These are phyloP conservation scores for Coemansia sp. DNA, from an alignment of 192 early-diverging fungal species.

Conservation along the genomic window DNA sequence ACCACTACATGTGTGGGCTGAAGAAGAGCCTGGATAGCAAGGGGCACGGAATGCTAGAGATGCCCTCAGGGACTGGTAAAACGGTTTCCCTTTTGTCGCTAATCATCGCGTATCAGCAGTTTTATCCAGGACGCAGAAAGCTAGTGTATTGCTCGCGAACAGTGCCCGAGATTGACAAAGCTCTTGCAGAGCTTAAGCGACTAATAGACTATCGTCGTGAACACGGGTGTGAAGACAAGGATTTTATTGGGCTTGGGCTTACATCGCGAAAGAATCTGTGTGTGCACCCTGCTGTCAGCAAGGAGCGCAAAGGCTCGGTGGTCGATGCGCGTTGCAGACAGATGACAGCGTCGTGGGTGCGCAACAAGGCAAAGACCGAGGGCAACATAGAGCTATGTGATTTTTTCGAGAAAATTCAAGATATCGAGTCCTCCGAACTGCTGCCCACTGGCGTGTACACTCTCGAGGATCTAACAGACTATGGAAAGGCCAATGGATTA, in stretches of 20 bases:
- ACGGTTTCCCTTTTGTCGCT: slow-evolving; percentile 93
- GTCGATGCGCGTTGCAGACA: slow-evolving; percentile 91
- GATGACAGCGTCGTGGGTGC: slow-evolving; percentile 92
- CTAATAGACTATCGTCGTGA: slow-evolving; percentile 80
- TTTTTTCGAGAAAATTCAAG: slow-evolving; percentile 82
- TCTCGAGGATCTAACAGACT: slow-evolving; percentile 88
- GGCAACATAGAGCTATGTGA: slow-evolving; percentile 64
- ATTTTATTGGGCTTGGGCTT: slow-evolving; percentile 89
- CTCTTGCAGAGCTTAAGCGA: slow-evolving; percentile 90
- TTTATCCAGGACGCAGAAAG: slow-evolving; percentile 89
- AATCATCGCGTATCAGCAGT: slow-evolving; percentile 94
- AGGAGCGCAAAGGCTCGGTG: slow-evolving; percentile 80
- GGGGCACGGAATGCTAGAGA: slow-evolving; percentile 96
- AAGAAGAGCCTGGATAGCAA: slow-evolving; percentile 90
- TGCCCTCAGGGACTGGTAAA: slow-evolving; percentile 99
- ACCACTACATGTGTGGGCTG: slow-evolving; percentile 95
- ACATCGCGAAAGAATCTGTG: slow-evolving; percentile 94
- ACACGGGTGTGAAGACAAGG: slow-evolving; percentile 65
- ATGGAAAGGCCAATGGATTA: slow-evolving; percentile 66
- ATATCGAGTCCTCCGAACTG: slow-evolving; percentile 52
- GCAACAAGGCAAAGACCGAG: slow-evolving; percentile 62
- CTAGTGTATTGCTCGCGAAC: slow-evolving; percentile 99
- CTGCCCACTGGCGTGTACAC: slow-evolving; percentile 94
- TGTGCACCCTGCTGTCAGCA: slow-evolving; percentile 84
- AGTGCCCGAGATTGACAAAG: slow-evolving; percentile 99